phyloP scores from a whole-genome alignment of 140 eudicot genomes.

The Stevia rebaudiana region DNA sequence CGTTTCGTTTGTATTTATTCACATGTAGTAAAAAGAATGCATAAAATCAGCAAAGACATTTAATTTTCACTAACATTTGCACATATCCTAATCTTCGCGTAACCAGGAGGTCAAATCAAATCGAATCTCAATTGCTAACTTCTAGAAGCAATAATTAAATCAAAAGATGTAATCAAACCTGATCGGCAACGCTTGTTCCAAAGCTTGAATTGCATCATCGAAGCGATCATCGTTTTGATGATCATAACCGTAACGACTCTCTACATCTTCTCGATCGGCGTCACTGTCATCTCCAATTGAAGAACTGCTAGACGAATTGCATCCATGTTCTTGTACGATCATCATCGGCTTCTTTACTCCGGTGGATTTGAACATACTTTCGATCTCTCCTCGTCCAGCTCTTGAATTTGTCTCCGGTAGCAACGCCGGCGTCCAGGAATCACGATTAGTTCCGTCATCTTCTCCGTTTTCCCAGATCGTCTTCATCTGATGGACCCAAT shows the following conservation, averaged over 20 bases:
- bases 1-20: too few species aligned
- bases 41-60: too few species aligned
- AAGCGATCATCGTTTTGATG: constrained; percentile 22
- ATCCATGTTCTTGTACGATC: constrained; percentile 13
- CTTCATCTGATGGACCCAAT: constrained; percentile 19
- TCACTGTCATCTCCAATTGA: constrained; percentile 77
- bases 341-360: constrained; percentile 11
- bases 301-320: constrained; percentile 37
- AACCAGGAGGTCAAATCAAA: background rate
- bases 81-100: background rate
- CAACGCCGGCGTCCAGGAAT: constrained; percentile 18
- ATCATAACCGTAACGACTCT: constrained; percentile 28
- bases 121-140: constrained; percentile 6
- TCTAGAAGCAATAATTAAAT: background rate
- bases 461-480: constrained; percentile 24
- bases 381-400: background rate
- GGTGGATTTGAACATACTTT: background rate
- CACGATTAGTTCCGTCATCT: background rate
- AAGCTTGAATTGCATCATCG: constrained; percentile 47
- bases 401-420: constrained; percentile 20
- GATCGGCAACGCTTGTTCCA: constrained; percentile 60
- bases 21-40: too few species aligned
- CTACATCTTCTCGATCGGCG: constrained; percentile 45
- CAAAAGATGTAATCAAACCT: constrained; percentile 33
- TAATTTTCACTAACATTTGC: too few species aligned